Evolutionary conservation across 2,329 filamentous ascomycete species (phyloP).

Genomic region (Cladophialophora carrionii): DNA sequence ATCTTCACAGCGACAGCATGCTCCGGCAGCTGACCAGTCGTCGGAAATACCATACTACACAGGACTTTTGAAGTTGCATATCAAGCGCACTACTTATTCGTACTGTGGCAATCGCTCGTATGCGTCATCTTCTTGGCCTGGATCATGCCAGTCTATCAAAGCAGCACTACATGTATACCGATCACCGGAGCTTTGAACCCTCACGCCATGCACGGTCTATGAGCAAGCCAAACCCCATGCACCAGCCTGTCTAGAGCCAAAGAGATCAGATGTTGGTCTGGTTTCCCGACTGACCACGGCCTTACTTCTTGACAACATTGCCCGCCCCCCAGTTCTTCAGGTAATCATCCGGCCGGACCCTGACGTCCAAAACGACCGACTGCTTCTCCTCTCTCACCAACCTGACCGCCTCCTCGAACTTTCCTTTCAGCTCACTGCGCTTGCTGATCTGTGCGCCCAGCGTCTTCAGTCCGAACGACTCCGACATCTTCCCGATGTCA

Average conservation of each 20-base stretch:
- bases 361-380: conserved; percentile 10
- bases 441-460: conserved; percentile 12
- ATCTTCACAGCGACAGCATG: too few relatives aligned
- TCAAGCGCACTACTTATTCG: too few relatives aligned
- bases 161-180: too few relatives aligned
- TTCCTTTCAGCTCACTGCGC: conserved; percentile 7
- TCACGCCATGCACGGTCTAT: too few relatives aligned
- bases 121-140: too few relatives aligned
- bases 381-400: conserved; percentile 7
- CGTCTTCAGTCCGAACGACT: conserved; percentile 2
- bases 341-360: conserved; percentile 14
- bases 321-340: conserved; percentile 14
- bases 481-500: conserved; percentile 12
- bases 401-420: conserved; percentile 9
- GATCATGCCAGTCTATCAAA: too few relatives aligned
- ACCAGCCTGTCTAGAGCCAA: neutral
- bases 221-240: too few relatives aligned
- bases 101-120: too few relatives aligned
- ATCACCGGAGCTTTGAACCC: too few relatives aligned
- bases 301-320: conserved; percentile 11
- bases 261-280: neutral
- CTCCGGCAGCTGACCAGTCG: too few relatives aligned
- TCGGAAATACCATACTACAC: too few relatives aligned
- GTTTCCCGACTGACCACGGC: neutral
- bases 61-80: too few relatives aligned